Conservation (phyloP, 495 filamentous ascomycete species). For the Cudoniella acicularis region DNA sequence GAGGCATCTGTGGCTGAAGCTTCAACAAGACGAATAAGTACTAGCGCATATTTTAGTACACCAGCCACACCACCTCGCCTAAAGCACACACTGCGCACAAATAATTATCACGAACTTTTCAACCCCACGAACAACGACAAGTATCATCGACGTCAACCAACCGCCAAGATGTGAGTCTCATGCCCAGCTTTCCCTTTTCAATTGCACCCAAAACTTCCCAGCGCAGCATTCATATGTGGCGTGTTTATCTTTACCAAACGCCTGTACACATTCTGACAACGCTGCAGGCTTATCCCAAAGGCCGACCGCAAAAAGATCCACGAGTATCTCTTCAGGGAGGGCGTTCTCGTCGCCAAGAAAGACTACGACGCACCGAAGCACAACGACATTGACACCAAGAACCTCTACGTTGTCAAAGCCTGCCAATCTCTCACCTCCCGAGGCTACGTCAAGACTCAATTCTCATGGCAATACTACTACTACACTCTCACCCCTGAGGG, state of each 20-base stretch:
- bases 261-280: no score
- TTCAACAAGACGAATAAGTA: background rate
- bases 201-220: no score
- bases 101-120: background rate
- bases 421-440: conserved; percentile 95
- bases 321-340: conserved; percentile 99
- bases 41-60: no score
- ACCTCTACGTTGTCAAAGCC: conserved; percentile 98
- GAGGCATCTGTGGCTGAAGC: no score
- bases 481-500: conserved; percentile 99
- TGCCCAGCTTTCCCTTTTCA: no score
- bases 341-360: conserved; percentile 98
- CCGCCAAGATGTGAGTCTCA: conserved; percentile 51
- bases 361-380: conserved; percentile 94
- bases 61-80: no score
- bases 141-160: conserved; percentile 32
- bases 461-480: conserved; percentile 99
- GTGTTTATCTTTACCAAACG: no score
- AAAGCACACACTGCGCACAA: background rate
- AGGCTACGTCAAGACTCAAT: conserved; percentile 98
- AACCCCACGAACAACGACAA: background rate
- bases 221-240: no score
- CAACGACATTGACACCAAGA: conserved; percentile 94
- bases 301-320: conserved; percentile 99
- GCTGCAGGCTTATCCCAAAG: conserved; percentile 91